phyloP scores from a whole-genome alignment of 163 green algal species.

The Chlorella variabilis region DNA sequence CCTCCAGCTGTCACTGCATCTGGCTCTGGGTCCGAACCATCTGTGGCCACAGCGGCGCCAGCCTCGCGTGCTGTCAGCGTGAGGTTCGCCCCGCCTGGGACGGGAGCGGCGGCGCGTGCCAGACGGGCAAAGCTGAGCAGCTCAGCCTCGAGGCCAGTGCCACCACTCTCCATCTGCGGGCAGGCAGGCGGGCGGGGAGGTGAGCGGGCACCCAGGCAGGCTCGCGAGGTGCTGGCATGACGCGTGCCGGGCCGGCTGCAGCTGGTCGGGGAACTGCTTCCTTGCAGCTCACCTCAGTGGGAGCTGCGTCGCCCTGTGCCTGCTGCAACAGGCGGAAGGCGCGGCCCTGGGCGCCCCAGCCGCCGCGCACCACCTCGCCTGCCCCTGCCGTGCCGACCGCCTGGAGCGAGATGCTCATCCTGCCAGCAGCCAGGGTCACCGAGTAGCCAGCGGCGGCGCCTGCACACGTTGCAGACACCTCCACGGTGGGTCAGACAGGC shows the following conservation, averaged over 20 bases:
- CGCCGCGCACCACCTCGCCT: constrained; percentile 7
- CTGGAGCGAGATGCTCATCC: background rate
- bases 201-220: background rate
- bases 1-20: background rate
- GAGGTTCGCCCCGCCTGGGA: background rate
- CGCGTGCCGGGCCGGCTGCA: too few relatives aligned
- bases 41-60: background rate
- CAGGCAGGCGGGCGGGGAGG: too few relatives aligned
- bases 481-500: background rate
- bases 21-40: constrained; percentile 7
- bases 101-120: background rate
- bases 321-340: constrained; percentile 17
- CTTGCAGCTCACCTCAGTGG: constrained; percentile 5
- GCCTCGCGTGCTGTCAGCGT: constrained; percentile 2
- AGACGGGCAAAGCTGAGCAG: constrained; percentile 29
- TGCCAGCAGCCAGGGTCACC: constrained; percentile 7
- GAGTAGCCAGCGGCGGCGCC: constrained; percentile 12
- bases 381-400: constrained; percentile 1
- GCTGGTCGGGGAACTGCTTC: too few relatives aligned
- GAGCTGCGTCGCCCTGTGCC: background rate
- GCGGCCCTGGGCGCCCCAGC: background rate
- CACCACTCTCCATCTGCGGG: constrained; percentile 10
- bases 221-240: too few relatives aligned
- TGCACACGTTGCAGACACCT: background rate
- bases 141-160: background rate